Percentiles rank a stretch among this genome's conserved stretches.
Evolutionary conservation across 768 basidiomycete species (phyloP).

Genomic region (Clitopilus passeckerianus): DNA sequence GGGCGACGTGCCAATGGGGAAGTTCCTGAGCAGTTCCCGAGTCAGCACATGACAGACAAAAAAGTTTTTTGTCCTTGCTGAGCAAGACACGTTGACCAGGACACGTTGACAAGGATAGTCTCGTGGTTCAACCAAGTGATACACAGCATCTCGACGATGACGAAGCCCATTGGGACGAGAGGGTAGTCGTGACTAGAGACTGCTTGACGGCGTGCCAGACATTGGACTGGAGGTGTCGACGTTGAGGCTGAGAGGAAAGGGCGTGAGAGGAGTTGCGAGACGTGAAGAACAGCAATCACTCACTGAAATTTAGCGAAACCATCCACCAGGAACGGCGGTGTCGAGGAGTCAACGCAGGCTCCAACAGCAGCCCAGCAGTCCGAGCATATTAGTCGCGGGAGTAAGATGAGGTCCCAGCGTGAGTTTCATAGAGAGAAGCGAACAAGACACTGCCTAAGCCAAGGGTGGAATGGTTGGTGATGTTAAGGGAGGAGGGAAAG

Average conservation of each 20-base stretch:
- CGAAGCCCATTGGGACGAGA: not conserved
- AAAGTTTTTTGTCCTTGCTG: constrained; percentile 3
- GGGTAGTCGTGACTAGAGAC: not conserved
- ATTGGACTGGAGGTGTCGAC: too few species aligned
- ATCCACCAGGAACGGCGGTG: too few species aligned
- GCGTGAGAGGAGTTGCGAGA: too few species aligned
- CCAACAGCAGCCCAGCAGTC: not conserved
- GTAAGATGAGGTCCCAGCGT: not conserved
- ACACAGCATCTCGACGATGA: not conserved
- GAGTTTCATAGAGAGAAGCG: not conserved
- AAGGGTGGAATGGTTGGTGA: not conserved
- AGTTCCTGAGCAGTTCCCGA: constrained; percentile 10
- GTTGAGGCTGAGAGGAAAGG: too few species aligned
- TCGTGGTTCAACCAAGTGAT: not conserved
- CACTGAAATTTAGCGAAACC: too few species aligned
- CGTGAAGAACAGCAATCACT: too few species aligned
- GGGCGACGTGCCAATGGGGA: not conserved
- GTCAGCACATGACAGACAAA: constrained; percentile 7
- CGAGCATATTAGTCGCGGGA: not conserved
- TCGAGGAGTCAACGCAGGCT: too few species aligned
- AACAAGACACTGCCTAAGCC: not conserved
- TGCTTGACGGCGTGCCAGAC: not conserved
- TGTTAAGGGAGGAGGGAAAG: constrained; percentile 3
- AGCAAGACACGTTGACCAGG: not conserved
- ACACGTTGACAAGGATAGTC: not conserved